A percentile compares a stretch with the other conserved stretches of the same genome.
Evolutionary conservation across 306 rosid genomes (phyloP).

Genomic region (Corylus americana): DNA sequence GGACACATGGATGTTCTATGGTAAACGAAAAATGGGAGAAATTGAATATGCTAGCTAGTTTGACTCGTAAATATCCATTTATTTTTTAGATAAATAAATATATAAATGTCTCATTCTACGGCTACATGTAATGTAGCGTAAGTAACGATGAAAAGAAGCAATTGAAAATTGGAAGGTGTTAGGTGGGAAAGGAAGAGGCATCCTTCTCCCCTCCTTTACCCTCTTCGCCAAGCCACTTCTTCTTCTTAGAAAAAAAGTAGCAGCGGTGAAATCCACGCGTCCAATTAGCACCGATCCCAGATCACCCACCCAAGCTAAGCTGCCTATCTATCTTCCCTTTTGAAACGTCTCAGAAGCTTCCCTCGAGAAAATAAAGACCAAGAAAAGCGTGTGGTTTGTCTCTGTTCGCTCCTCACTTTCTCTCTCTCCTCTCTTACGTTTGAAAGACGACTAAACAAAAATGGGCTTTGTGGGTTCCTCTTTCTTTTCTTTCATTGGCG

Average conservation of each 20-base stretch:
- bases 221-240: conserved; percentile 22
- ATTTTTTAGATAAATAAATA: too few relatives aligned
- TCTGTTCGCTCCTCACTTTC: not conserved
- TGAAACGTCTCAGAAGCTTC: conserved; percentile 59
- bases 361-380: conserved; percentile 16
- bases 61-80: too few relatives aligned
- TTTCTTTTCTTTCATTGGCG: not conserved
- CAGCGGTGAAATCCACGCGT: conserved; percentile 41
- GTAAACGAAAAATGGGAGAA: too few relatives aligned
- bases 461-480: conserved; percentile 8
- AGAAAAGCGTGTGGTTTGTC: conserved; percentile 22
- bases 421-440: not conserved
- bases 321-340: not conserved
- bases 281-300: not conserved
- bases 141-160: conserved; percentile 41
- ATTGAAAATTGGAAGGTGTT: conserved; percentile 43
- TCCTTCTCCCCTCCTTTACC: conserved; percentile 13
- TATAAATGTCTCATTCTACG: too few relatives aligned
- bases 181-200: conserved; percentile 56
- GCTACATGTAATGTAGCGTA: too few relatives aligned
- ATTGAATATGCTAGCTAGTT: too few relatives aligned
- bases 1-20: too few relatives aligned
- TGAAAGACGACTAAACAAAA: not conserved
- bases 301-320: not conserved
- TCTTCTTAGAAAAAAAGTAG: conserved; percentile 24